These are phyloP conservation scores for Amylostereum areolatum DNA, from an alignment of 1,284 basidiomycete species.

Conservation along the genomic window DNA sequence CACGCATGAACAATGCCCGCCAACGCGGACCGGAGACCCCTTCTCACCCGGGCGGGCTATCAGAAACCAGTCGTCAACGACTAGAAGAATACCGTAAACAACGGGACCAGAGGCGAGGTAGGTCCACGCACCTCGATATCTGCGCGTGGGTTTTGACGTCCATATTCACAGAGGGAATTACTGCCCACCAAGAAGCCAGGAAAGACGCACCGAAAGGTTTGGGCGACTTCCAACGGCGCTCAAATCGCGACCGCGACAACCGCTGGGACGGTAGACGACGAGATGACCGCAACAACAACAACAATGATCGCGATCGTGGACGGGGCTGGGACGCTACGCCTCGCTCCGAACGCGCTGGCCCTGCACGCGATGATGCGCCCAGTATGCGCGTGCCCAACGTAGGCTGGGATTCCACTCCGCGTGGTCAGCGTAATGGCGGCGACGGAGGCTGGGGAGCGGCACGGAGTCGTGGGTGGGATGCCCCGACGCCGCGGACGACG, in stretches of 20 bases:
- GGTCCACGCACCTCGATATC: slow-evolving; percentile 3
- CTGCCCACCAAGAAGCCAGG: slow-evolving; percentile 45
- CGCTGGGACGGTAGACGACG: slow-evolving; percentile 19
- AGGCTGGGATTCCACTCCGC: slow-evolving; percentile 87
- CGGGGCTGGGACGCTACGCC: slow-evolving; percentile 70
- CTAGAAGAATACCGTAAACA: slow-evolving; percentile 74
- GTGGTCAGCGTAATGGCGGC: slow-evolving; percentile 43
- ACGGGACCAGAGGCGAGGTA: slow-evolving; percentile 63
- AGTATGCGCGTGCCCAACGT: slow-evolving; percentile 86
- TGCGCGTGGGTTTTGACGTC: neutral
- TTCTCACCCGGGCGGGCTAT: slow-evolving; percentile 87
- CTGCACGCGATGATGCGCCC: slow-evolving; percentile 60
- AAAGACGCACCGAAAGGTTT: slow-evolving; percentile 57
- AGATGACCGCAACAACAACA: slow-evolving; percentile 17
- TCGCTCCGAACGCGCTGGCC: slow-evolving; percentile 47
- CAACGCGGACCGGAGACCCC: slow-evolving; percentile 86
- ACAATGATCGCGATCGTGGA: slow-evolving; percentile 12
- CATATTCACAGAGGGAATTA: slow-evolving; percentile 49
- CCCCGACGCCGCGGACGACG: slow-evolving; percentile 71
- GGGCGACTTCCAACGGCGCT: slow-evolving; percentile 65
- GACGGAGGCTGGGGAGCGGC: slow-evolving; percentile 52
- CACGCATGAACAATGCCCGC: slow-evolving; percentile 53
- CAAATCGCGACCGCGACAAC: slow-evolving; percentile 50
- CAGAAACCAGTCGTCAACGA: slow-evolving; percentile 62
- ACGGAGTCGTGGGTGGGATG: slow-evolving; percentile 72